Base-by-base conservation (phyloP, 2,329 filamentous ascomycete genomes). In the Colletotrichum tropicicola region DNA sequence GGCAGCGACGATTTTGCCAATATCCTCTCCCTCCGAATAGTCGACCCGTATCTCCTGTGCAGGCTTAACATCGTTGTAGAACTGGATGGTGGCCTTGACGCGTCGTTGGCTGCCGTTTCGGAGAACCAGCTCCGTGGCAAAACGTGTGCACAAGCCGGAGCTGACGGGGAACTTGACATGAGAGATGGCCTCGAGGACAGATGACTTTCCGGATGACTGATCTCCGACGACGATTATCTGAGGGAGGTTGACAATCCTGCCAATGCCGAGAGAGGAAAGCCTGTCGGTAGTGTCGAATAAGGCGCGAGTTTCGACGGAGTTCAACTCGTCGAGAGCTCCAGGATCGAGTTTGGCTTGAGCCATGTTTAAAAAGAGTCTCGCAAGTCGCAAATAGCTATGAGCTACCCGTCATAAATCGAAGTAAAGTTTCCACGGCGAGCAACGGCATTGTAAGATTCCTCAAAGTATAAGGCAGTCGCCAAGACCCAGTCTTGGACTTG, bases 181-280 rank as follows among this genome's bases (percentile, higher is more conserved):
- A 0, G 87, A 87, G 48, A 91, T 86, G 0, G 88, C 89, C 67
- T 91, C 86, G 0, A 91, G 80, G 0, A 90, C 86, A 0, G 87
- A 90, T n/a, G 84, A 88, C 70, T 91, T 91, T 3, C 88, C 88
- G 1, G 84, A 83, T 0, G 84, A 88, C 59, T 88, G 86, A 57
- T 88, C 84, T 5, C 89, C 87, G 27, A 85, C 85, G 5, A 89
- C 87, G 4, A 89, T 81, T 37, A 88, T 79, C 68, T 87, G 83
- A 2, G 86, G 85, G 0, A 86, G 74, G 37, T 82, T 74, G 23
- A 86, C 77, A 13, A 84, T 78, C 2, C 73, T 80, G 8, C 75
- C 80, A 3, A 84, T 77, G 1, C 87, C 85, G 10, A 81, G 78
- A 3, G 79, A 77, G 5, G 84, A 81, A 0, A 90, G 74, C 0